Conservation (phyloP, 2,329 filamentous ascomycete genomes). For the Pseudopithomyces chartarum region DNA sequence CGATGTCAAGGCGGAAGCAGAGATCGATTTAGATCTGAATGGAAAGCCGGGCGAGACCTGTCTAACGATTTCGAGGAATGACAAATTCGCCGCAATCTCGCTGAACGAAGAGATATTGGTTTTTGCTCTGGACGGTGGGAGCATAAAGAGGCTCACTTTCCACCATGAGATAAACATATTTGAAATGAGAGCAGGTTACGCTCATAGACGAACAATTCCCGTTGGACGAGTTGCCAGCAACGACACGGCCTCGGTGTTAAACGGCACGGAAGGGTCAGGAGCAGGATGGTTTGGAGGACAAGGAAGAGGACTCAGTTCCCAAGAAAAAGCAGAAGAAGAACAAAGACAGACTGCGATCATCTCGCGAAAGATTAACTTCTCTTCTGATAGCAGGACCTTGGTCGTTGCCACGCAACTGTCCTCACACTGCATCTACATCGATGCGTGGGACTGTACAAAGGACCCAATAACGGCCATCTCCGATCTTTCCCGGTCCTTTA, state of each 20-base stretch:
- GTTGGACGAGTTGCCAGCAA: slow-evolving; percentile 23
- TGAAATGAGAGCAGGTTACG: slow-evolving; percentile 26
- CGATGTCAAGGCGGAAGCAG: slow-evolving; percentile 19
- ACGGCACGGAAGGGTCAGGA: slow-evolving; percentile 12
- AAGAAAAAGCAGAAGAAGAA: slow-evolving; percentile 37
- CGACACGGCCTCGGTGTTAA: slow-evolving; percentile 10
- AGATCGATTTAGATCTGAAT: slow-evolving; percentile 21
- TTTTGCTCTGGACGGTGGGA: slow-evolving; percentile 23
- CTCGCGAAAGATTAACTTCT: slow-evolving; percentile 41
- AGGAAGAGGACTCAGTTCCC: slow-evolving; percentile 20
- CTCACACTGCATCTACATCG: slow-evolving; percentile 34
- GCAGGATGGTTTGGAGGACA: slow-evolving; percentile 27
- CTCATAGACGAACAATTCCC: slow-evolving; percentile 25
- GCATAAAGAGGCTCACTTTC: slow-evolving; percentile 25
- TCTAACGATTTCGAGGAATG: slow-evolving; percentile 29
- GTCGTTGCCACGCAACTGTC: slow-evolving; percentile 42
- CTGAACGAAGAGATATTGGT: slow-evolving; percentile 28
- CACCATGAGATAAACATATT: slow-evolving; percentile 32
- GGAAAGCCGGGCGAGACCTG: slow-evolving; percentile 17
- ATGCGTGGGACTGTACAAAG: slow-evolving; percentile 31
- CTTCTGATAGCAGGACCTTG: slow-evolving; percentile 36
- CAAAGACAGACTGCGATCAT: slow-evolving; percentile 30
- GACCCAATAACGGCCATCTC: slow-evolving; percentile 32
- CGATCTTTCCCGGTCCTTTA: slow-evolving; percentile 32
- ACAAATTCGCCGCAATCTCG: slow-evolving; percentile 26